phyloP scores from a whole-genome alignment of 352 stramenopile species.

The Plasmopara muralis region DNA sequence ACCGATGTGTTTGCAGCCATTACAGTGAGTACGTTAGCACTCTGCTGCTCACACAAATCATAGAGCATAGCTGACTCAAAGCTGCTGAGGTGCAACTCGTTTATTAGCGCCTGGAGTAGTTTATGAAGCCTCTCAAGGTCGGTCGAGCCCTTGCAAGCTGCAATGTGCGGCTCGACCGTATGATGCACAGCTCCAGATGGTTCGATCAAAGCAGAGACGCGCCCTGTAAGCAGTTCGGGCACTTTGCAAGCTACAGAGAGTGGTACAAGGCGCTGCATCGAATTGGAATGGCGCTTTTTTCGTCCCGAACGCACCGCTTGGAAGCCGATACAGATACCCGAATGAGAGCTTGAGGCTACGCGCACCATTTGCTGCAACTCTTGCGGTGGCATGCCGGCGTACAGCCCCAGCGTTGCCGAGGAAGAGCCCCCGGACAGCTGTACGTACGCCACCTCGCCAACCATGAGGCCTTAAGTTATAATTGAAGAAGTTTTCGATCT shows the following conservation, averaged over 20 bases:
- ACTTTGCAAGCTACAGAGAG: constrained; percentile 50
- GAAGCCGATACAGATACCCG: constrained; percentile 33
- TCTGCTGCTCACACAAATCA: constrained; percentile 40
- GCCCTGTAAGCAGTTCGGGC: constrained; percentile 34
- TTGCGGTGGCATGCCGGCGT: constrained; percentile 35
- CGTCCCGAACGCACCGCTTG: constrained; percentile 13
- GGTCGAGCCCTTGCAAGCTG: not conserved
- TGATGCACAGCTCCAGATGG: not conserved
- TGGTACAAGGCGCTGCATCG: constrained; percentile 35
- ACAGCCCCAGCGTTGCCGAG: constrained; percentile 39
- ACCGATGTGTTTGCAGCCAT: constrained; percentile 26
- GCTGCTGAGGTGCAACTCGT: constrained; percentile 32
- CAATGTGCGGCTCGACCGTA: constrained; percentile 2
- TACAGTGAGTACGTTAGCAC: constrained; percentile 25
- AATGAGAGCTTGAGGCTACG: constrained; percentile 19
- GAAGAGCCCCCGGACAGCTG: constrained; percentile 20
- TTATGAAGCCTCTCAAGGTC: constrained; percentile 16
- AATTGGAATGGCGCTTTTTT: constrained; percentile 7
- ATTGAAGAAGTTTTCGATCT: constrained; percentile 6
- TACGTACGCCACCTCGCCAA: constrained; percentile 27
- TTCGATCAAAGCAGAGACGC: constrained; percentile 22
- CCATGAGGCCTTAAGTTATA: constrained; percentile 13
- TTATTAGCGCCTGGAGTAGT: constrained; percentile 32
- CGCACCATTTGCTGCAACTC: constrained; percentile 45
- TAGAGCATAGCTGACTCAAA: constrained; percentile 42